Evolutionary conservation across 164 flowering plant genomes (phyloP), one percentile per base, ranked within the genome.

Genomic region (Euptelea pleiosperma): DNA sequence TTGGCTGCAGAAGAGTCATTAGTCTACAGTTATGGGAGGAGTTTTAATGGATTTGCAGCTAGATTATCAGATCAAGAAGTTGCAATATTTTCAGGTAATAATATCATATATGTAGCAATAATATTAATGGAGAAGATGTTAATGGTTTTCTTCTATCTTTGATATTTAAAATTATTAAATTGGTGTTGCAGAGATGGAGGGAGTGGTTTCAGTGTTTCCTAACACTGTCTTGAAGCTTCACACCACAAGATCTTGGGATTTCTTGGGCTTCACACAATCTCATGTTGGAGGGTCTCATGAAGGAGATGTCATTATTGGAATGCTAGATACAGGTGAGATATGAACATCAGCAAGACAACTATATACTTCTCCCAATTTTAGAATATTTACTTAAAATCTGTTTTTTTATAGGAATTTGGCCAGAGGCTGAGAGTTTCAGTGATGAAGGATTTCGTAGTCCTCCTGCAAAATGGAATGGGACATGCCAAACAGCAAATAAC

Each of bases 161-260:
- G n/a, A n/a, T n/a, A n/a, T n/a, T n/a, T n/a, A 36, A 24, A 34
- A 36, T 2, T 55, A 8, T 15, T 40, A 25, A 6, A 16, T 3
- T 57, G 59, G 5, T 11, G 1, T 28, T 62, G 58, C 72, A 77
- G 79, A 58, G 44, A 73, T 68, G 74, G 77, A 72, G 18, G 77
- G 64, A 6, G 83, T 79, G 45, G 63, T 79, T 19, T 73, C 76
- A 22, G 78, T 77, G 16, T 10, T 71, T 36, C 78, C 76, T 8
- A 75, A 71, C 58, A 70, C n/a, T 8, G 56, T 37, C 3, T 25
- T 69, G 11, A 11, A 71, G 48, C 71, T 73, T 61, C 82, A 77
- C 52, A 75, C 79, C 1, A 75, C 84, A 53, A 71, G 82, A 53
- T 77, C 85, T 29, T 78, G 82, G 82, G 77, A 75, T 26, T 80